Percentiles rank a stretch among this genome's conserved stretches.
Conservation (phyloP, 306 rosid genomes). For the Ormosia emarginata region DNA sequence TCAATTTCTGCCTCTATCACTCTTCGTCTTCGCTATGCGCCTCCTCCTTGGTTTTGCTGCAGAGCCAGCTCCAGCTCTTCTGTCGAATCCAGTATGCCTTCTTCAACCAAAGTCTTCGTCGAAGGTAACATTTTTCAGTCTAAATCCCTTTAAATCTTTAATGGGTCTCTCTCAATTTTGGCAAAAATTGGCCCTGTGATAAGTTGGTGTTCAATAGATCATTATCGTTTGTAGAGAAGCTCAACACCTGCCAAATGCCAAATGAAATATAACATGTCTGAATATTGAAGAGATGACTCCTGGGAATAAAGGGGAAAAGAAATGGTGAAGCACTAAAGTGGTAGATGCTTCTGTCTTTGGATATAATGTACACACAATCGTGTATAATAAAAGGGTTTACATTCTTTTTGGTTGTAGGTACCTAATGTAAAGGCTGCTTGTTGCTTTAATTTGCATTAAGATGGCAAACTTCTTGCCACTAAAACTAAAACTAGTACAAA, state of each 20-base stretch:
- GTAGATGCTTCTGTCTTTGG: neutral
- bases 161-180: neutral
- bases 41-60: conserved; percentile 11
- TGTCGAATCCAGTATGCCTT: neutral
- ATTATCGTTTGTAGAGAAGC: neutral
- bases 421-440: too few species aligned
- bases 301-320: neutral
- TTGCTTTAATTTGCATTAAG: too few species aligned
- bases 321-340: neutral
- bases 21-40: neutral
- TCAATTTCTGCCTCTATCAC: conserved; percentile 9
- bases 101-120: conserved; percentile 29
- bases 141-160: neutral
- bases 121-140: conserved; percentile 32
- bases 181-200: neutral
- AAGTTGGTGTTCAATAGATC: neutral
- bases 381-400: too few species aligned
- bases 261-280: neutral
- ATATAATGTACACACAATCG: neutral
- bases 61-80: conserved; percentile 16
- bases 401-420: too few species aligned
- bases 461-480: too few species aligned
- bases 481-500: neutral
- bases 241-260: neutral
- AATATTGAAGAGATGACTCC: neutral